Conservation (phyloP, 345 rosid genomes). For the Triadica sebifera region DNA sequence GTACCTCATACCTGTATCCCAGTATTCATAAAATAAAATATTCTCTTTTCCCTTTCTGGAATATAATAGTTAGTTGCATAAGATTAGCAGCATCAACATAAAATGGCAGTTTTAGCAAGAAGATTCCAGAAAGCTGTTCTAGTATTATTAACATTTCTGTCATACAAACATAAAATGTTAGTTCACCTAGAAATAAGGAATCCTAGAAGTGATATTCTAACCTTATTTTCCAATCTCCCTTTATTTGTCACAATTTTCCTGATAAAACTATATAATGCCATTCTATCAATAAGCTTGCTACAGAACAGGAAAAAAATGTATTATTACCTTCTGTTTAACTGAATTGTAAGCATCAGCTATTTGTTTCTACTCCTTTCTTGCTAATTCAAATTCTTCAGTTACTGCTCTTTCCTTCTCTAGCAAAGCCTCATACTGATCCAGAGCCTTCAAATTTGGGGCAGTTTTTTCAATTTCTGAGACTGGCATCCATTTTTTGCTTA, state of each 20-base stretch:
- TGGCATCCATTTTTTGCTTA: constrained; percentile 69
- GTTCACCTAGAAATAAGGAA: background rate
- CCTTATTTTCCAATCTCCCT: background rate
- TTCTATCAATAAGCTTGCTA: background rate
- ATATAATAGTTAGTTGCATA: too few relatives aligned
- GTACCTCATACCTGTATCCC: too few relatives aligned
- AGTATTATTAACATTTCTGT: too few relatives aligned
- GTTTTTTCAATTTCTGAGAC: constrained; percentile 78
- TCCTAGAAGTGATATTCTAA: background rate
- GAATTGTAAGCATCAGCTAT: constrained; percentile 74
- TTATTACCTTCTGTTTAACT: constrained; percentile 75
- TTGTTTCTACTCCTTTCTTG: constrained; percentile 84
- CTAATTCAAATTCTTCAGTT: constrained; percentile 80
- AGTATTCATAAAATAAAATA: too few relatives aligned
- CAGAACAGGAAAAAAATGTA: background rate
- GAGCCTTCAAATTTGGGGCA: constrained; percentile 92
- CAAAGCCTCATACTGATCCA: constrained; percentile 87
- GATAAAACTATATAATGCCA: background rate
- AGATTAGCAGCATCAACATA: too few relatives aligned
- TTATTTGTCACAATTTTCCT: background rate
- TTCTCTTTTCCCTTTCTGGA: too few relatives aligned
- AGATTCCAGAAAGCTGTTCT: too few relatives aligned
- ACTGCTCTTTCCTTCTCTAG: constrained; percentile 75
- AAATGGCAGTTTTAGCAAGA: too few relatives aligned
- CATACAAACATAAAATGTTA: background rate